These are phyloP conservation scores for Hypoxylon trugodes DNA, from an alignment of 495 filamentous ascomycete species.

Conservation along the genomic window DNA sequence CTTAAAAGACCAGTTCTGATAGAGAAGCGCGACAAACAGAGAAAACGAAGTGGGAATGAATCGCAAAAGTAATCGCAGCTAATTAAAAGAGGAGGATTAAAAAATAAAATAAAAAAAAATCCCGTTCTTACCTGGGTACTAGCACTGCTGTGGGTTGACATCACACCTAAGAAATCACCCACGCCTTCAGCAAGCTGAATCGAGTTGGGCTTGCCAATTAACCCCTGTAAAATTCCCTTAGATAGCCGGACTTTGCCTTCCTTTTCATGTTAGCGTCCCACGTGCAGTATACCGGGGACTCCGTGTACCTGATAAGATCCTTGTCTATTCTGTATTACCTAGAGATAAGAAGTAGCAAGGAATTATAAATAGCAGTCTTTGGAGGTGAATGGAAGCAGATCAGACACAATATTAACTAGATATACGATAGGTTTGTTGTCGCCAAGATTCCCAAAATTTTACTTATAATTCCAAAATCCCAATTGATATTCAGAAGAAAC, in stretches of 20 bases:
- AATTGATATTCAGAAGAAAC: too few relatives aligned
- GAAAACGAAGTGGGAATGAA: conserved; percentile 7
- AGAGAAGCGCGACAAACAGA: not conserved
- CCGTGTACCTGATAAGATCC: conserved; percentile 17
- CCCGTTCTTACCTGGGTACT: too few relatives aligned
- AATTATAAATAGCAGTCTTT: too few relatives aligned
- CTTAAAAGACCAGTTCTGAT: not conserved
- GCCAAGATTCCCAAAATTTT: too few relatives aligned
- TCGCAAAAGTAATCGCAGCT: conserved; percentile 22
- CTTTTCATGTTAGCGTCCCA: conserved; percentile 22
- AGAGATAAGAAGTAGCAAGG: conserved; percentile 36
- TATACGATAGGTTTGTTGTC: too few relatives aligned
- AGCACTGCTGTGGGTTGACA: conserved; percentile 31
- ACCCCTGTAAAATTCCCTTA: conserved; percentile 17
- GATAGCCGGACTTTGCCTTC: conserved; percentile 15
- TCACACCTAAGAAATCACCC: conserved; percentile 24
- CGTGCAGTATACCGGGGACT: conserved; percentile 17
- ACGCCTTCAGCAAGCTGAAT: not conserved
- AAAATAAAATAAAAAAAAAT: too few relatives aligned
- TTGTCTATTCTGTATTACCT: conserved; percentile 8
- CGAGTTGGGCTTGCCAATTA: not conserved
- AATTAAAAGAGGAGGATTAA: not conserved
- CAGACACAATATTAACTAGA: too few relatives aligned
- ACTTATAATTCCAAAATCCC: too few relatives aligned
- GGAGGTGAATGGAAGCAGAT: too few relatives aligned